These are phyloP conservation scores for Linderina pennispora DNA, from an alignment of 192 early-diverging fungal genomes.

Conservation along the genomic window DNA sequence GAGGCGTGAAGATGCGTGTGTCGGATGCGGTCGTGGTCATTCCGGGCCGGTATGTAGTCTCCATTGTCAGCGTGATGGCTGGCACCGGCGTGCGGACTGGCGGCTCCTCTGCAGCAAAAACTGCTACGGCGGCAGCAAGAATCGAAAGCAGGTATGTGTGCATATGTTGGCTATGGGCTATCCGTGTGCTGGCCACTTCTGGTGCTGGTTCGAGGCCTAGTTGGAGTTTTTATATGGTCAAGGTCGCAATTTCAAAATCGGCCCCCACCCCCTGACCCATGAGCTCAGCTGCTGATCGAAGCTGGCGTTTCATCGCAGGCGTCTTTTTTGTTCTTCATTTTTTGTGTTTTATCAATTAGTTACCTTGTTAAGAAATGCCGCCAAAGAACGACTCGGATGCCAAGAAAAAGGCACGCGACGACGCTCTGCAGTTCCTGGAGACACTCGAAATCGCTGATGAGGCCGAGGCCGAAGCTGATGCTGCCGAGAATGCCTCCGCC, in stretches of 20 bases:
- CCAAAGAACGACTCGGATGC: slow-evolving; percentile 11
- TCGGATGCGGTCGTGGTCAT: slow-evolving; percentile 6
- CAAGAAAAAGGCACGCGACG: slow-evolving; percentile 46
- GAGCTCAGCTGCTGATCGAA: too few species aligned
- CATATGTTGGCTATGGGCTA: too few species aligned
- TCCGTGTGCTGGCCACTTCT: too few species aligned
- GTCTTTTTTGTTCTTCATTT: neutral
- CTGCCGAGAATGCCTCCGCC: neutral
- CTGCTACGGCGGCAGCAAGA: neutral
- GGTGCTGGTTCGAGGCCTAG: too few species aligned
- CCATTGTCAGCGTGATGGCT: slow-evolving; percentile 14
- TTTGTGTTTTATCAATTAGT: neutral
- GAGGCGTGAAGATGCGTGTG: slow-evolving; percentile 15
- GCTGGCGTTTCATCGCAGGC: too few species aligned
- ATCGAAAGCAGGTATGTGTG: neutral
- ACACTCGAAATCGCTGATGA: slow-evolving; percentile 27
- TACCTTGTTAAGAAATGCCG: slow-evolving; percentile 23
- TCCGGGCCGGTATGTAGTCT: slow-evolving; percentile 33
- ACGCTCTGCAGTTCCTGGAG: slow-evolving; percentile 45
- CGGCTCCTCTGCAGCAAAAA: slow-evolving; percentile 1
- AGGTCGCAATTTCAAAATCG: too few species aligned
- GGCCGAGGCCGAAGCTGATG: neutral
- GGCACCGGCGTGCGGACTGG: too few species aligned
- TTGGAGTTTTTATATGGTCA: too few species aligned
- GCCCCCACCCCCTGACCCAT: too few species aligned